Percentiles rank a stretch among this genome's conserved stretches.
Evolutionary conservation across 768 basidiomycete genomes (phyloP).

Genomic region (Serendipita vermifera): DNA sequence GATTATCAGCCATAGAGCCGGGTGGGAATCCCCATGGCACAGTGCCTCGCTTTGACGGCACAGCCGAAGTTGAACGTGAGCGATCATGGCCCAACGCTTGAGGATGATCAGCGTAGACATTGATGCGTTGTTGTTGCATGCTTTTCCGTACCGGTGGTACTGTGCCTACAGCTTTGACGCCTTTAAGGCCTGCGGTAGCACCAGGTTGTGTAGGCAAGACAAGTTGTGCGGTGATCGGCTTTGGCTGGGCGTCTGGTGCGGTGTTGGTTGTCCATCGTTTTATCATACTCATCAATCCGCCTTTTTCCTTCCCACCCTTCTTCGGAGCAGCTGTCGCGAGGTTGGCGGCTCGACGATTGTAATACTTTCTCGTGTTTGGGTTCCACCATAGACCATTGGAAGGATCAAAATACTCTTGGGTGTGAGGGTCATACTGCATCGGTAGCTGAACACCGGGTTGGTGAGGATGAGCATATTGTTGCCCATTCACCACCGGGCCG

Average conservation of each 20-base stretch:
- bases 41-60: too few species aligned
- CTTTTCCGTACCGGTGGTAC: too few species aligned
- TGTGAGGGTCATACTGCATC: background rate
- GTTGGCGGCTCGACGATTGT: background rate
- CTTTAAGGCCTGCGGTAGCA: too few species aligned
- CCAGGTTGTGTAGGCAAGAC: too few species aligned
- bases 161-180: too few species aligned
- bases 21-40: too few species aligned
- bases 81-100: background rate
- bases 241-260: background rate
- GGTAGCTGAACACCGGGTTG: background rate
- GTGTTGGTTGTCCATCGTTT: slow-evolving; percentile 7
- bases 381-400: background rate
- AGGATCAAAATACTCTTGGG: background rate
- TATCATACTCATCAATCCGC: slow-evolving; percentile 2
- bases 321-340: background rate
- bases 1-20: too few species aligned
- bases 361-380: slow-evolving; percentile 2
- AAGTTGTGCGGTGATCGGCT: background rate
- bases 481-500: too few species aligned
- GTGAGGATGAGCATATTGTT: too few species aligned
- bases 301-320: background rate
- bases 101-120: background rate
- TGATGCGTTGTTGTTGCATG: background rate
- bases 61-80: too few species aligned